Percentiles rank a stretch among this genome's conserved stretches.
Conservation (phyloP, 306 rosid species). For the Canavalia ensiformis region DNA sequence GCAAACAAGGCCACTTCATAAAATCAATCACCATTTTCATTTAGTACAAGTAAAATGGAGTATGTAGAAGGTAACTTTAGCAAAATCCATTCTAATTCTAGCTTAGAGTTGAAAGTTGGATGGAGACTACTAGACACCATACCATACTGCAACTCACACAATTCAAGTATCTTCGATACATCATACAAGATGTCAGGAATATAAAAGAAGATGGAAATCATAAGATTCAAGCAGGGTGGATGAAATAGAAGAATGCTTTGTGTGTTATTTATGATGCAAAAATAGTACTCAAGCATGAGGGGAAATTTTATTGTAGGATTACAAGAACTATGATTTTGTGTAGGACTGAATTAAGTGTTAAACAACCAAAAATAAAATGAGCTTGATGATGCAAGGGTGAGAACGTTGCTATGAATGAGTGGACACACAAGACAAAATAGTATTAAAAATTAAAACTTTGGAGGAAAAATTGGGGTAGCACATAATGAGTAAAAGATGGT, state of each 20-base stretch:
- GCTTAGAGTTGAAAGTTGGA: constrained; percentile 4
- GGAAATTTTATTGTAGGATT: neutral
- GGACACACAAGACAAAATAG: too few relatives aligned
- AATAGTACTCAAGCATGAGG: neutral
- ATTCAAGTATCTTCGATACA: neutral
- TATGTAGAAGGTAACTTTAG: neutral
- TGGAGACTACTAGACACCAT: neutral
- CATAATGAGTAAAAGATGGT: too few relatives aligned
- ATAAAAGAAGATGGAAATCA: neutral
- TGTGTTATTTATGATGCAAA: neutral
- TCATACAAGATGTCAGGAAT: neutral
- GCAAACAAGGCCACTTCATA: neutral
- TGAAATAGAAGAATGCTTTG: neutral
- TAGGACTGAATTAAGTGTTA: too few relatives aligned
- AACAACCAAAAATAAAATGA: too few relatives aligned
- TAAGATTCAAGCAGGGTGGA: neutral
- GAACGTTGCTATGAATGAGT: too few relatives aligned
- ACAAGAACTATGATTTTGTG: neutral
- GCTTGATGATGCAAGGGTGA: too few relatives aligned
- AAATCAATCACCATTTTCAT: neutral
- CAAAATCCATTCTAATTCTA: neutral
- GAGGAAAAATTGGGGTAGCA: too few relatives aligned
- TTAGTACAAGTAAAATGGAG: neutral
- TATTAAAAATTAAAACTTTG: too few relatives aligned
- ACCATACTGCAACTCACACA: neutral